A percentile compares a stretch with the other conserved stretches of the same genome.
Evolutionary conservation across 2,329 filamentous ascomycete species (phyloP).

Genomic region (Coniochaeta hoffmannii): DNA sequence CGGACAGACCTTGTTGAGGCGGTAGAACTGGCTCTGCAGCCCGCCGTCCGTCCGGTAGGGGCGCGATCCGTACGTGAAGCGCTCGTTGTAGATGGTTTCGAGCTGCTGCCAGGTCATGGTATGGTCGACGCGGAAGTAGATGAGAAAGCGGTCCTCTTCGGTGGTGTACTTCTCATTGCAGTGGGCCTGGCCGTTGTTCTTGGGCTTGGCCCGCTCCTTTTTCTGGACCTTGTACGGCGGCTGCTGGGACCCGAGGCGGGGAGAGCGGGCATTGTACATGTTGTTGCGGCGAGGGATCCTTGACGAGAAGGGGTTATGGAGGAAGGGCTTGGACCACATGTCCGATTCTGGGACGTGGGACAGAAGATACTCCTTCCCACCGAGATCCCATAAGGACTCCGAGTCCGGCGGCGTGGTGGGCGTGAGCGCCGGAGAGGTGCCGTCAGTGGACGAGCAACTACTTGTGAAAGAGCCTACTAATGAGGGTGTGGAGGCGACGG

Average conservation of each 20-base stretch:
- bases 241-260: neutral
- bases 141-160: slow-evolving; percentile 35
- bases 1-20: slow-evolving; percentile 33
- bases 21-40: slow-evolving; percentile 35
- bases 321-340: neutral
- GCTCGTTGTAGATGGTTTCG: slow-evolving; percentile 29
- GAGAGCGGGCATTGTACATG: neutral
- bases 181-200: slow-evolving; percentile 1
- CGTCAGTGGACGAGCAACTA: neutral
- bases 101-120: slow-evolving; percentile 34
- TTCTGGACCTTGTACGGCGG: neutral
- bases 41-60: slow-evolving; percentile 31
- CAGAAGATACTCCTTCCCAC: neutral
- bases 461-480: neutral
- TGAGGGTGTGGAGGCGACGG: neutral
- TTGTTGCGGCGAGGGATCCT: neutral
- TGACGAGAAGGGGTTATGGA: neutral
- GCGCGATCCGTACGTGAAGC: slow-evolving; percentile 21
- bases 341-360: neutral
- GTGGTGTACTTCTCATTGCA: slow-evolving; percentile 35
- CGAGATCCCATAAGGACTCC: neutral
- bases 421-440: neutral
- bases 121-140: slow-evolving; percentile 35
- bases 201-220: neutral
- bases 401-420: neutral